Conservation (phyloP, 2,329 filamentous ascomycete genomes). For the Thermoascus crustaceus region DNA sequence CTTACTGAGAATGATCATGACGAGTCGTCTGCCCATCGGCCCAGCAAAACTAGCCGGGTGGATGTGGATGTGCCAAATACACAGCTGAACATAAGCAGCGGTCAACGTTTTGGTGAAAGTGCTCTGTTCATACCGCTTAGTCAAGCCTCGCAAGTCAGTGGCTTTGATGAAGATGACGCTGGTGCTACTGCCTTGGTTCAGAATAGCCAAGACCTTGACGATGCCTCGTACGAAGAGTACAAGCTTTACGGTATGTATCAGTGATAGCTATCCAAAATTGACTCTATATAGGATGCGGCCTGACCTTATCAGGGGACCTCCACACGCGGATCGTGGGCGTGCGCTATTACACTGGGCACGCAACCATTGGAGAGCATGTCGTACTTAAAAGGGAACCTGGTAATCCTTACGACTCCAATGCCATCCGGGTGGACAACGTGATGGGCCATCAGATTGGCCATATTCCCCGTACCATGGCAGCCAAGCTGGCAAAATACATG, state of each 20-base stretch:
- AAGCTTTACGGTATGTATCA: conserved; percentile 32
- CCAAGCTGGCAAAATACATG: conserved; percentile 67
- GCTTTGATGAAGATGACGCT: conserved; percentile 30
- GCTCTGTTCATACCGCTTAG: conserved; percentile 23
- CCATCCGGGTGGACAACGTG: conserved; percentile 71
- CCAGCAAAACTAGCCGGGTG: conserved; percentile 8
- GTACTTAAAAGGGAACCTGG: conserved; percentile 56
- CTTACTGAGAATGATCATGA: conserved; percentile 18
- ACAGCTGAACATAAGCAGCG: conserved; percentile 8
- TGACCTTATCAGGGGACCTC: conserved; percentile 23
- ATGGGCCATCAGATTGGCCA: conserved; percentile 70
- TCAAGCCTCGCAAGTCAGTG: conserved; percentile 20
- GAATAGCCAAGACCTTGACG: conserved; percentile 26
- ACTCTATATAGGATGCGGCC: not conserved
- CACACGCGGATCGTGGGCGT: conserved; percentile 53
- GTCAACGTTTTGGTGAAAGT: conserved; percentile 21
- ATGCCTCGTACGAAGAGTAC: conserved; percentile 25
- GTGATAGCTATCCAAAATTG: not conserved
- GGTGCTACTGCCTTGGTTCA: conserved; percentile 24
- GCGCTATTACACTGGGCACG: conserved; percentile 56
- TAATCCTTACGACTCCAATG: conserved; percentile 66
- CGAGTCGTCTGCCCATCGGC: conserved; percentile 5
- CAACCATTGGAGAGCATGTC: conserved; percentile 56
- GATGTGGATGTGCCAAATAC: conserved; percentile 1
- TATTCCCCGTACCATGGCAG: conserved; percentile 57